Conservation (phyloP, 495 filamentous ascomycete genomes). For the Talaromyces wortmannii region DNA sequence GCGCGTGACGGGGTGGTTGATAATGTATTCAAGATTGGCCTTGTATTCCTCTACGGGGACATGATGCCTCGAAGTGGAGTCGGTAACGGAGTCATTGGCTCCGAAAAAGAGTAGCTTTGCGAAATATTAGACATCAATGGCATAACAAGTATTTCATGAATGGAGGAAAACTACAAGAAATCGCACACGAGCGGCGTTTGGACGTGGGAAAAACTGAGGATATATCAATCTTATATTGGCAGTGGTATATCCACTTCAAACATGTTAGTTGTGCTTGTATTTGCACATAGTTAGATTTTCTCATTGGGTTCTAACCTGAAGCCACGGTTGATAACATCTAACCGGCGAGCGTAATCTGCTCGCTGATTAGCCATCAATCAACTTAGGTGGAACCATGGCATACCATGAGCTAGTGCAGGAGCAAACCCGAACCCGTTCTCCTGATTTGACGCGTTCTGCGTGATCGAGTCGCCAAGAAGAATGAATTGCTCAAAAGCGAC, state of each 20-base stretch:
- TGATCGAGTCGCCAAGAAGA: constrained; percentile 77
- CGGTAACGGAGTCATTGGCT: constrained; percentile 72
- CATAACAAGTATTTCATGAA: constrained; percentile 2
- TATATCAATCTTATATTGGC: constrained; percentile 52
- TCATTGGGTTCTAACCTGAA: constrained; percentile 37
- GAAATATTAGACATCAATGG: background rate
- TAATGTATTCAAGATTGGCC: constrained; percentile 59
- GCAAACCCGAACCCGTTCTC: constrained; percentile 61
- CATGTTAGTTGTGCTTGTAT: background rate
- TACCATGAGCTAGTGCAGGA: constrained; percentile 64
- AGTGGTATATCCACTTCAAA: constrained; percentile 57
- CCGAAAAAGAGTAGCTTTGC: constrained; percentile 71
- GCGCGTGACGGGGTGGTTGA: constrained; percentile 57
- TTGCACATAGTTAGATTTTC: background rate
- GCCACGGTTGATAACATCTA: constrained; percentile 63
- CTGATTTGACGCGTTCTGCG: constrained; percentile 52
- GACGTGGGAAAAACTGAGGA: constrained; percentile 49
- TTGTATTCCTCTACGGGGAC: constrained; percentile 65
- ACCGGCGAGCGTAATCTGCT: constrained; percentile 51
- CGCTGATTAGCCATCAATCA: background rate
- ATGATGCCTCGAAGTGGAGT: constrained; percentile 51
- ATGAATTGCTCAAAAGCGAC: constrained; percentile 56
- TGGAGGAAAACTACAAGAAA: constrained; percentile 50
- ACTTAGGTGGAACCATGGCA: constrained; percentile 6
- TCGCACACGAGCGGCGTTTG: constrained; percentile 46